phyloP scores from a whole-genome alignment of 768 basidiomycete genomes.

The Phlebiopsis gigantea region DNA sequence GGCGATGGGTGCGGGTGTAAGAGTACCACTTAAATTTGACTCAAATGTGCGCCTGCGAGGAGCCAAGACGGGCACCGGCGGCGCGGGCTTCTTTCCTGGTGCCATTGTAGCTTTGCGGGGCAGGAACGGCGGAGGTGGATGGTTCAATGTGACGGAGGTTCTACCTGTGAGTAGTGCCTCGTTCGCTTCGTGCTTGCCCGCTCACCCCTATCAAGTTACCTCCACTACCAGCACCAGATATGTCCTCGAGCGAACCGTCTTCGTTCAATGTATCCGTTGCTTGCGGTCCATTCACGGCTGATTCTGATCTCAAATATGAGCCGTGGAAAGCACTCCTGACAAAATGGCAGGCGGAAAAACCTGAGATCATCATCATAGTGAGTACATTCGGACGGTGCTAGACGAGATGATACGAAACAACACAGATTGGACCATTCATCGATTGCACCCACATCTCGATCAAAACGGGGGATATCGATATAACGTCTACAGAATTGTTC shows the following conservation, averaged over 20 bases:
- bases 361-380: conserved; percentile 77
- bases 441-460: conserved; percentile 73
- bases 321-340: conserved; percentile 62
- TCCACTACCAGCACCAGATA: conserved; percentile 34
- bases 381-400: conserved; percentile 10
- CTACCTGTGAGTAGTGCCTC: conserved; percentile 54
- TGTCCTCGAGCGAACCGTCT: conserved; percentile 30
- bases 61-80: conserved; percentile 52
- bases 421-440: conserved; percentile 88
- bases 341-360: conserved; percentile 58
- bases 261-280: conserved; percentile 64
- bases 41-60: conserved; percentile 61
- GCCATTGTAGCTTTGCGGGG: conserved; percentile 83
- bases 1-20: conserved; percentile 59
- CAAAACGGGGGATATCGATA: conserved; percentile 67
- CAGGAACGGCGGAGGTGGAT: conserved; percentile 84
- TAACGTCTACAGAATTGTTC: conserved; percentile 65
- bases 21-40: conserved; percentile 70
- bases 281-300: conserved; percentile 83
- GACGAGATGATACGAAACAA: too few relatives aligned
- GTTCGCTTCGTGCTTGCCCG: neutral
- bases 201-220: conserved; percentile 32
- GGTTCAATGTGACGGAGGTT: conserved; percentile 80
- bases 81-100: conserved; percentile 82
- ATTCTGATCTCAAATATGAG: conserved; percentile 69